These are phyloP conservation scores for Falciphora oryzae DNA, from an alignment of 2,329 filamentous ascomycete genomes.

Conservation along the genomic window DNA sequence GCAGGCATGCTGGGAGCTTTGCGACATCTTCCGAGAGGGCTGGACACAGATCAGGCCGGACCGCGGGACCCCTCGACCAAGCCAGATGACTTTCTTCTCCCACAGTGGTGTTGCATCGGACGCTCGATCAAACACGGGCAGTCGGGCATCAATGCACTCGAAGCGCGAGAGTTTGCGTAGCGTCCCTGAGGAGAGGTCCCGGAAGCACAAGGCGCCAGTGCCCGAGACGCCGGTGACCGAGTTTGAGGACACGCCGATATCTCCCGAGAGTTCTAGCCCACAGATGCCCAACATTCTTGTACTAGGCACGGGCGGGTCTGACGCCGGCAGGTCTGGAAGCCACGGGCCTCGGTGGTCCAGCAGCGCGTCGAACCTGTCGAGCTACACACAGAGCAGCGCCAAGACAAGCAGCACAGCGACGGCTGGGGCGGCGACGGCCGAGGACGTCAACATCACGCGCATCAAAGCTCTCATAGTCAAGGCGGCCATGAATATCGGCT, in stretches of 20 bases:
- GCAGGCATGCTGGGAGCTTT: slow-evolving; percentile 91
- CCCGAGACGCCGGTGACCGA: slow-evolving; percentile 94
- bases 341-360: slow-evolving; percentile 68
- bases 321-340: slow-evolving; percentile 7
- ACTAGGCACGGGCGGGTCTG: slow-evolving; percentile 57
- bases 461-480: slow-evolving; percentile 77
- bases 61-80: slow-evolving; percentile 75
- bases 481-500: slow-evolving; percentile 81
- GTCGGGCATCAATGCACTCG: slow-evolving; percentile 43
- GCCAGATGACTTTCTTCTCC: slow-evolving; percentile 66
- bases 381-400: slow-evolving; percentile 66
- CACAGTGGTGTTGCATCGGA: slow-evolving; percentile 33
- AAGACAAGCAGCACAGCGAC: slow-evolving; percentile 67
- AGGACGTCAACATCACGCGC: slow-evolving; percentile 71
- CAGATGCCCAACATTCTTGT: slow-evolving; percentile 84
- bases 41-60: slow-evolving; percentile 88
- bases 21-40: slow-evolving; percentile 85
- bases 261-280: slow-evolving; percentile 69
- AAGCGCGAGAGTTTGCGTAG: slow-evolving; percentile 50
- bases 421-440: slow-evolving; percentile 51
- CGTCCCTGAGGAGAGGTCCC: slow-evolving; percentile 39
- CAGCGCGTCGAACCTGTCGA: slow-evolving; percentile 70
- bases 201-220: slow-evolving; percentile 41
- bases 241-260: slow-evolving; percentile 85
- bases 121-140: slow-evolving; percentile 30